Evolutionary conservation across 768 basidiomycete species (phyloP).

Genomic region (Russula sp.): DNA sequence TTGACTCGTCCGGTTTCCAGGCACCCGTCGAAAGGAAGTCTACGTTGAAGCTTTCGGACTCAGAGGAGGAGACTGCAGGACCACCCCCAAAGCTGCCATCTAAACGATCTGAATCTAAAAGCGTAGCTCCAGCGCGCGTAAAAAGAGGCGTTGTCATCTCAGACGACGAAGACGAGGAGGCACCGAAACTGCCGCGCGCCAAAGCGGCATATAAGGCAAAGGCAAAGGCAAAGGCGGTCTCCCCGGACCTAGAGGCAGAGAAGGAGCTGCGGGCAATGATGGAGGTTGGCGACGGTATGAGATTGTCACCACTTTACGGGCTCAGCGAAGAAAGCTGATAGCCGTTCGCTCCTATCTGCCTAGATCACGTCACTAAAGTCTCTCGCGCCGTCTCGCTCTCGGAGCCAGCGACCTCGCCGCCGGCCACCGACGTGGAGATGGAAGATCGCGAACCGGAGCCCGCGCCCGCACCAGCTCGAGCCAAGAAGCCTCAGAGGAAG

Average conservation of each 20-base stretch:
- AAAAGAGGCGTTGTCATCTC: constrained; percentile 50
- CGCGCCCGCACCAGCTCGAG: constrained; percentile 25
- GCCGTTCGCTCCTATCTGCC: constrained; percentile 32
- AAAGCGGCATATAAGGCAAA: constrained; percentile 29
- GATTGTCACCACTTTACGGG: not conserved
- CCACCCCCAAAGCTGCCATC: constrained; percentile 16
- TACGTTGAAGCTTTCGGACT: constrained; percentile 24
- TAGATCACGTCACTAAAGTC: constrained; percentile 27
- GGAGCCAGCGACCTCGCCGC: constrained; percentile 24
- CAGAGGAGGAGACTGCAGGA: constrained; percentile 24
- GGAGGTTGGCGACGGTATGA: constrained; percentile 69
- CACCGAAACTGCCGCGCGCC: constrained; percentile 32
- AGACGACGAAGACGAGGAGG: constrained; percentile 58
- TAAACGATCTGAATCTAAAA: constrained; percentile 12
- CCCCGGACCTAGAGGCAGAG: constrained; percentile 40
- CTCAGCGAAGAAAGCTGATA: constrained; percentile 19
- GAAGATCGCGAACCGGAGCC: constrained; percentile 26
- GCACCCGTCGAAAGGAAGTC: constrained; percentile 32
- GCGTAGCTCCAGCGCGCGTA: constrained; percentile 33
- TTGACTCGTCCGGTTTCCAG: constrained; percentile 20
- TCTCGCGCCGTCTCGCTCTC: constrained; percentile 11
- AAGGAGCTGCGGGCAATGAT: constrained; percentile 53
- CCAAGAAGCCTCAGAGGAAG: constrained; percentile 35
- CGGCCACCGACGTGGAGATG: constrained; percentile 27
- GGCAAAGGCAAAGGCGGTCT: constrained; percentile 34